Evolutionary conservation across 768 basidiomycete species (phyloP), one percentile per base, ranked within the genome.

Genomic region (Rhizopogon roseolus): DNA sequence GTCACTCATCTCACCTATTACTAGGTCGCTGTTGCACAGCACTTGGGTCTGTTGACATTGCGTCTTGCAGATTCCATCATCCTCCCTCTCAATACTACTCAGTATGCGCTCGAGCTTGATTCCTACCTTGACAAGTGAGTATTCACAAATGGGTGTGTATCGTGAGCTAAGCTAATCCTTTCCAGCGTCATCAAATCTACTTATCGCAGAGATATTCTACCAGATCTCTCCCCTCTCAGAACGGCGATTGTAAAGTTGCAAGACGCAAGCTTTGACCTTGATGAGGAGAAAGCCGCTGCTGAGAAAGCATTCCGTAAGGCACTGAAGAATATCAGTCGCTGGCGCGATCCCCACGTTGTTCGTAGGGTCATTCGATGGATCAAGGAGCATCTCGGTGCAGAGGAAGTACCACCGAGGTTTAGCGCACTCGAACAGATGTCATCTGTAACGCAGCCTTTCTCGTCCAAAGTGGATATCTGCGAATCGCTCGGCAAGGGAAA

Each of bases 11-110:
- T 7, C 14, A 48, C 22, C 3, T 10, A 34, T 25, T 4, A 48
- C 34, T 54, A 87, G 84, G 78, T 81, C 45, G 85, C 85, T 39
- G 76, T 86, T 41, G 85, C 89, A 8, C 80, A 85, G 62, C 75
- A 83, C 61, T 66, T 88, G 3, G 88, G 88, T 46, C 70, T 90
- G 11, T 63, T 85, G 56, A 71, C 78, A 8, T 72, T 91, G n/a
- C 76, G 85, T 22, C 57, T 89, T 14, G 74, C 77, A 3, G 84
- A 90, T 59, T 76, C 81, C 10, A 73, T 88, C 49, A 68, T 89
- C 28, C 62, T 91, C 5, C 89, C 89, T 2, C 65, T 90, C 44
- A 90, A 91, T 63, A 87, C 86, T n/a, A 89, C 88, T 1, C 84
- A 89, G 53, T 91, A 91, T 65, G 72, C 86, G 4, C 59, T 80